Conservation (phyloP, 2,329 filamentous ascomycete species). For the Neoascochyta sp. region DNA sequence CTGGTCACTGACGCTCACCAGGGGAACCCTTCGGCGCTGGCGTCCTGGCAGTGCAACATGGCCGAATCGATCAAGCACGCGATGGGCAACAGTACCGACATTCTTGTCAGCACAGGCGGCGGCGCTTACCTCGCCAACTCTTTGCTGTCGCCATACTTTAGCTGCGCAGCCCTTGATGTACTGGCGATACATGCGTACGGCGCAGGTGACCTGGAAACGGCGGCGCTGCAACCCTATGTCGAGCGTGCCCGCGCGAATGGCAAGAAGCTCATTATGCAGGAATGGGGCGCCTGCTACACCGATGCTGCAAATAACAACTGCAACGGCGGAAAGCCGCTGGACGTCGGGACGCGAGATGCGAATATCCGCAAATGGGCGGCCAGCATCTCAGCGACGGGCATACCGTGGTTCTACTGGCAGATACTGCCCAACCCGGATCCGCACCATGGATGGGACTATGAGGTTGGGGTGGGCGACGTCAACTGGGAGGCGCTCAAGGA, state of each 20-base stretch:
- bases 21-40: constrained; percentile 6
- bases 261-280: constrained; percentile 9
- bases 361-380: constrained; percentile 6
- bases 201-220: constrained; percentile 4
- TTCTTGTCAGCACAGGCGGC: constrained; percentile 6
- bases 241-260: constrained; percentile 1
- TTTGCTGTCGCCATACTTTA: constrained; percentile 4
- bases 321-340: constrained; percentile 2
- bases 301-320: constrained; percentile 7
- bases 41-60: constrained; percentile 11
- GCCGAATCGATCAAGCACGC: constrained; percentile 1
- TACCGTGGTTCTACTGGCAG: constrained; percentile 10
- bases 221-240: constrained; percentile 2
- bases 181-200: constrained; percentile 9
- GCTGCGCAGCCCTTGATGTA: constrained; percentile 6
- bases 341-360: neutral
- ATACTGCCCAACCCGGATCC: constrained; percentile 6
- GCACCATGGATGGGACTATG: constrained; percentile 5
- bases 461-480: constrained; percentile 5
- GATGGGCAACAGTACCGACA: constrained; percentile 2
- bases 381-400: constrained; percentile 4
- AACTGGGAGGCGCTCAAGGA: constrained; percentile 3
- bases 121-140: constrained; percentile 7
- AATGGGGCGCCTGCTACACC: constrained; percentile 9
- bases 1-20: neutral